Evolutionary conservation across 768 basidiomycete species (phyloP), one percentile per base, ranked within the genome.

Genomic region (Serendipita sp.): DNA sequence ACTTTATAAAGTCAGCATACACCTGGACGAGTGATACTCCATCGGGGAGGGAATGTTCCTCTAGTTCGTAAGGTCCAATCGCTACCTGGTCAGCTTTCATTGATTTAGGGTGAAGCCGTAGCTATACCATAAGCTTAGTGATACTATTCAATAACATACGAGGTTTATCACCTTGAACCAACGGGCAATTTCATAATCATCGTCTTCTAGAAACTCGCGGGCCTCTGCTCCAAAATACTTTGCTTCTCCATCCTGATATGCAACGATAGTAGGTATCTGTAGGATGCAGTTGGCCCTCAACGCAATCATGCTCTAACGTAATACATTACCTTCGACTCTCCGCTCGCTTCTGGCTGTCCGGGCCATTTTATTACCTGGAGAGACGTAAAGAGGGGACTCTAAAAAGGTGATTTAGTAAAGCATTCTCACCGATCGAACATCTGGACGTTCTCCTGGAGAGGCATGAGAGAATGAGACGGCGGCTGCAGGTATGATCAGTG

Each of bases 1-100:
- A 65, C 2, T 16, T 35, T 3, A 65, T 37, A 41, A 65, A 65
- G 53, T 65, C 54, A 3, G 65, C 37, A 41, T 65, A 65, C 18
- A 65, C 30, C 44, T 65, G 35, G 3, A 8, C 16, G 18, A 38
- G 15, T 32, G 51, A 37, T 24, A 65, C 51, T 3, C 30, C 28
- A 15, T n/a, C 2, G 28, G 64, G 64, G 16, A 65, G 51, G 15
- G 30, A 28, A n/a, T 47, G 48, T 3, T 54, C 16, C 16, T 44
- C 56, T 10, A 60, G 16, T 10, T 60, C 24, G 5, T 3, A 13
- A 16, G 28, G 28, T 28, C 38, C 32, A 11, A 24, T 7, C 24
- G 11, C 10, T 47, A 8, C 7, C 16, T 60, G 56, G 28, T 32
- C 34, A n/a, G 32, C 7, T 53, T 32, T 53, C 48, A 60, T 60